Evolutionary conservation across 352 stramenopile genomes (phyloP).

Genomic region (Phytophthora multivora): DNA sequence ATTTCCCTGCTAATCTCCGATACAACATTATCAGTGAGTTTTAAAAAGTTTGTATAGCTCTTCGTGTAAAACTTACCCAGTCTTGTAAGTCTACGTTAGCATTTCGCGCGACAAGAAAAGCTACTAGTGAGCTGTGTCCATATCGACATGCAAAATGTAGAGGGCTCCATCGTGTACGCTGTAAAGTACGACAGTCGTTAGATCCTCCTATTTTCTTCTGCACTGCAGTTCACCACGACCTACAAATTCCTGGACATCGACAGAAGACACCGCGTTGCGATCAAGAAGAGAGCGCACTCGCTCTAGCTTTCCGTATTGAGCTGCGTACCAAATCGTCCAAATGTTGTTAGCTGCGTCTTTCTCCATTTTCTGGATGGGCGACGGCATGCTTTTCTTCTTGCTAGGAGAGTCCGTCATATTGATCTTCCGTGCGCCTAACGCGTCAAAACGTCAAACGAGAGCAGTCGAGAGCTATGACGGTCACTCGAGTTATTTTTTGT

Average conservation of each 20-base stretch:
- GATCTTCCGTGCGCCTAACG: too few species aligned
- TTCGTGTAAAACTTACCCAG: slow-evolving; percentile 30
- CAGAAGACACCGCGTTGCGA: slow-evolving; percentile 31
- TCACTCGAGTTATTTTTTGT: slow-evolving; percentile 40
- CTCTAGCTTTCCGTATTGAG: slow-evolving; percentile 57
- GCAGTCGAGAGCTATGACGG: too few species aligned
- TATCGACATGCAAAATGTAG: slow-evolving; percentile 68
- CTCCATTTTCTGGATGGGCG: slow-evolving; percentile 34
- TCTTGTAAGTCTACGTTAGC: slow-evolving; percentile 54
- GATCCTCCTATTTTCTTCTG: neutral
- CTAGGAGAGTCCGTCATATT: slow-evolving; percentile 8
- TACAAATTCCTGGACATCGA: slow-evolving; percentile 67
- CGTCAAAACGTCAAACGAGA: too few species aligned
- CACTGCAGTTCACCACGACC: neutral
- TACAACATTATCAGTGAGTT: neutral
- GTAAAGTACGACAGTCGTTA: slow-evolving; percentile 2
- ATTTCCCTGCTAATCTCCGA: slow-evolving; percentile 53
- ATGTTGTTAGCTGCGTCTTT: slow-evolving; percentile 33
- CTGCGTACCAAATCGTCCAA: slow-evolving; percentile 81
- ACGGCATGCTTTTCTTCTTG: slow-evolving; percentile 26
- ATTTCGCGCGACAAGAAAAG: slow-evolving; percentile 51
- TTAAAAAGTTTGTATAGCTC: neutral
- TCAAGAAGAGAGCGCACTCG: slow-evolving; percentile 62
- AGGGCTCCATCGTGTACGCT: slow-evolving; percentile 63
- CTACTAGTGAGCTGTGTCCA: slow-evolving; percentile 51